phyloP scores from a whole-genome alignment of 345 rosid species.

The Cardamine occulta region DNA sequence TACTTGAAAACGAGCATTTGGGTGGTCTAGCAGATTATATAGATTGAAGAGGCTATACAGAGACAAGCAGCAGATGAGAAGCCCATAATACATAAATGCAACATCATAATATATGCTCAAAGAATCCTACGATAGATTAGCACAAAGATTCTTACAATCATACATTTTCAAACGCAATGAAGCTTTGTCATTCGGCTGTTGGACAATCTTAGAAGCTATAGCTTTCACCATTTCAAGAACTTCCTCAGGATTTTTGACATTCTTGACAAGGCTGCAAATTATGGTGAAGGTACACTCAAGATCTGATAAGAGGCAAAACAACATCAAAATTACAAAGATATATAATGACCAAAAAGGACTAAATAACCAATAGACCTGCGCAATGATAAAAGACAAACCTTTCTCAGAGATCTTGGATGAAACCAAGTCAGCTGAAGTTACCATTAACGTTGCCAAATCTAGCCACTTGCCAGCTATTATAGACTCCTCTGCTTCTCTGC shows the following conservation, averaged over 20 bases:
- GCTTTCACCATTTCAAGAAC: constrained; percentile 75
- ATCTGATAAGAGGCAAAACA: constrained; percentile 51
- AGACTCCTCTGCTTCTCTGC: constrained; percentile 76
- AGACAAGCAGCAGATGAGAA: constrained; percentile 32
- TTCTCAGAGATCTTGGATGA: constrained; percentile 92
- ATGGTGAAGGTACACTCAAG: constrained; percentile 94
- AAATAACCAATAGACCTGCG: background rate
- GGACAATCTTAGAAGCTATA: constrained; percentile 70
- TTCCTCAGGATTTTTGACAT: constrained; percentile 62
- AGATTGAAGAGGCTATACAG: constrained; percentile 86
- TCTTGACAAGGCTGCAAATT: constrained; percentile 84
- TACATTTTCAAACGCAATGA: constrained; percentile 89
- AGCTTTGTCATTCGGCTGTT: constrained; percentile 86
- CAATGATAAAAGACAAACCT: constrained; percentile 52
- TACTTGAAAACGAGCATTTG: constrained; percentile 70
- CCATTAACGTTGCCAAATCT: constrained; percentile 83
- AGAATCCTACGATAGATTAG: constrained; percentile 47
- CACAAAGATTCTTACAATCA: constrained; percentile 36
- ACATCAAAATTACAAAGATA: background rate
- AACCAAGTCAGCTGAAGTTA: constrained; percentile 83
- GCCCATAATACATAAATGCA: constrained; percentile 18
- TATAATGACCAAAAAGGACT: background rate
- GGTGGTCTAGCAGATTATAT: constrained; percentile 75
- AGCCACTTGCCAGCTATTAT: constrained; percentile 68
- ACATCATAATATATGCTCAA: background rate